These are phyloP conservation scores for Blastocystis sp. DNA, from an alignment of 352 stramenopile genomes.

Conservation along the genomic window DNA sequence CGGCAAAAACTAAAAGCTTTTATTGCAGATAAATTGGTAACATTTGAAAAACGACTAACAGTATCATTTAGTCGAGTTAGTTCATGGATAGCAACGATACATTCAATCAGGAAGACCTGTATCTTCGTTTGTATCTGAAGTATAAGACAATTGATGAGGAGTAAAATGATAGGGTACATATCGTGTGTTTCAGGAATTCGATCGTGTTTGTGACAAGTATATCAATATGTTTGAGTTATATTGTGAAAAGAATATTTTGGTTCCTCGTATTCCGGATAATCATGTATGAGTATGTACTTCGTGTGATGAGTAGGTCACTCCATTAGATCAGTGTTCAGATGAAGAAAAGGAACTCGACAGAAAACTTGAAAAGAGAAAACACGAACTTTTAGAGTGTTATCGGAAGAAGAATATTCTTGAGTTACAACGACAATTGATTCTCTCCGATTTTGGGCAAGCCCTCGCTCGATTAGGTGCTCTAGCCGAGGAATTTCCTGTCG, in stretches of 20 bases:
- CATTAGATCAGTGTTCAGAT: not conserved
- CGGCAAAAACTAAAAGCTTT: not conserved
- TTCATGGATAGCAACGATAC: conserved; percentile 7
- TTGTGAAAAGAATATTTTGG: conserved; percentile 21
- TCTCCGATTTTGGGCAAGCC: conserved; percentile 21
- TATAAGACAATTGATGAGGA: not conserved
- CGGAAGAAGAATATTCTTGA: conserved; percentile 58
- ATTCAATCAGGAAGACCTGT: not conserved
- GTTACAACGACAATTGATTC: conserved; percentile 17
- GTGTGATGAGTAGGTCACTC: not conserved
- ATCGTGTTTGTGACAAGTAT: conserved; percentile 48
- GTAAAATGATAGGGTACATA: conserved; percentile 11
- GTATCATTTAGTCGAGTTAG: not conserved
- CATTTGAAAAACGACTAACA: conserved; percentile 34
- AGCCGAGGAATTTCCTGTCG: not conserved
- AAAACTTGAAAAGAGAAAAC: conserved; percentile 38
- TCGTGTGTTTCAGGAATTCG: conserved; percentile 41
- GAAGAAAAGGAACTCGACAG: conserved; percentile 37
- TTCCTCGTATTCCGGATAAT: not conserved
- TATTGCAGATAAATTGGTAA: conserved; percentile 16
- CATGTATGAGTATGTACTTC: not conserved
- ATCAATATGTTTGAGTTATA: conserved; percentile 56
- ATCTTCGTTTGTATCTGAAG: not conserved
- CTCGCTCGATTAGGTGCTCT: not conserved
- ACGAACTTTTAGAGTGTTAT: conserved; percentile 50